Conservation (phyloP, 2,329 filamentous ascomycete genomes). For the Hymenoscyphus infarciens region DNA sequence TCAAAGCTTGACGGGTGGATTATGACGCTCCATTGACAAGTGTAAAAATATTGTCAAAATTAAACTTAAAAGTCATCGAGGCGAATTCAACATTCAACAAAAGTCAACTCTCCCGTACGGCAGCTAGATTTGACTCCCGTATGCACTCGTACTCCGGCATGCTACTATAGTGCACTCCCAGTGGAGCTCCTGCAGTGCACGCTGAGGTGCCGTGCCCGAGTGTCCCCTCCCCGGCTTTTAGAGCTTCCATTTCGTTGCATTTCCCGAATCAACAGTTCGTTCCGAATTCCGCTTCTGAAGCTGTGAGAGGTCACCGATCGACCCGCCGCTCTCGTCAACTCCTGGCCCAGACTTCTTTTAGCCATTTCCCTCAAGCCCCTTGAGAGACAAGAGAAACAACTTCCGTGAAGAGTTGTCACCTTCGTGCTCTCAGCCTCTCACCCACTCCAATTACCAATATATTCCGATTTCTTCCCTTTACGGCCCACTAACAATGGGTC, state of each 20-base stretch:
- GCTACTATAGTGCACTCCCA: too few relatives aligned
- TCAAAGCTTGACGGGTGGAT: background rate
- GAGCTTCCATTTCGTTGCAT: background rate
- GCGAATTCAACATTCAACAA: background rate
- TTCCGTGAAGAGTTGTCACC: background rate
- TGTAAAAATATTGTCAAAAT: too few relatives aligned
- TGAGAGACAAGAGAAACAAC: background rate
- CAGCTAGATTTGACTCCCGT: background rate
- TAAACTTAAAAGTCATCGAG: background rate
- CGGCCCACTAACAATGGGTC: slow-evolving; percentile 1
- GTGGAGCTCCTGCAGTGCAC: background rate
- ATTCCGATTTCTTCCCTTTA: background rate
- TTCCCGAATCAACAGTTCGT: slow-evolving; percentile 1
- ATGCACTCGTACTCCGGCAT: too few relatives aligned
- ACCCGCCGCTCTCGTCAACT: background rate
- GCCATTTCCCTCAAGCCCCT: background rate
- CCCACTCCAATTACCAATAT: background rate
- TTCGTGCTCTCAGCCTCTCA: background rate
- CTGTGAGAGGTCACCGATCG: background rate
- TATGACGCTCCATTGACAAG: background rate
- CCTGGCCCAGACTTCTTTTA: background rate
- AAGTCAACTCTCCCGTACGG: background rate
- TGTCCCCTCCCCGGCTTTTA: background rate
- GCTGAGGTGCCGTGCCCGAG: too few relatives aligned
- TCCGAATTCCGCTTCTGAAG: background rate